A percentile compares a stretch with the other conserved stretches of the same genome.
phyloP scores from a whole-genome alignment of 139 green algal species.

The Closterium sp. region DNA sequence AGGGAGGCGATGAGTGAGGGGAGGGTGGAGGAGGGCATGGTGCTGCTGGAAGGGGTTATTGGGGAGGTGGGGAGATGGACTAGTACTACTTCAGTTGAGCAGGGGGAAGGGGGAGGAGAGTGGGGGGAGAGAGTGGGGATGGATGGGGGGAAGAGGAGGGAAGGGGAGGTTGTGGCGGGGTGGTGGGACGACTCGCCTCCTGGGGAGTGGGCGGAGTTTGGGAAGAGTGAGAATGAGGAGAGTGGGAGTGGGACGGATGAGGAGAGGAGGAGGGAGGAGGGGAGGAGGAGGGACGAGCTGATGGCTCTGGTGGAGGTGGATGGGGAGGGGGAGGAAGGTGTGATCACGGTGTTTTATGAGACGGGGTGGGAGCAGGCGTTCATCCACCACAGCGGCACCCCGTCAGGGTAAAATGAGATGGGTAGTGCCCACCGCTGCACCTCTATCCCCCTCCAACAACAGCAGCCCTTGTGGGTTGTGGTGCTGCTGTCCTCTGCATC shows the following conservation, averaged over 20 bases:
- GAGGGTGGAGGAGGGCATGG: slow-evolving; percentile 1
- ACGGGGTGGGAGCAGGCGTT: neutral
- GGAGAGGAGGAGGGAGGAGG: neutral
- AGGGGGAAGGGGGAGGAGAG: neutral
- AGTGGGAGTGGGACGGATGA: neutral
- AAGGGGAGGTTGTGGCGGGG: neutral
- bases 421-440: too few species aligned
- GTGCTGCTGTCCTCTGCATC: too few species aligned
- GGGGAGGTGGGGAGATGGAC: slow-evolving; percentile 17
- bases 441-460: too few species aligned
- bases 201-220: neutral
- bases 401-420: neutral
- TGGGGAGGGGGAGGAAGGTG: neutral
- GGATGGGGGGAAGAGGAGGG: neutral
- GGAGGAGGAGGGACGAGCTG: neutral
- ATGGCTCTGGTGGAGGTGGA: neutral
- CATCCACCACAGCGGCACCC: neutral
- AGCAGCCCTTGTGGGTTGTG: too few species aligned
- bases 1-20: neutral
- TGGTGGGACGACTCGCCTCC: neutral
- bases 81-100: neutral
- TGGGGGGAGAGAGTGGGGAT: neutral
- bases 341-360: neutral
- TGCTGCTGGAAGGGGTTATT: neutral
- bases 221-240: neutral